Evolutionary conservation across 208 protist species (phyloP).

Genomic region (Trichomonas vaginalis): DNA sequence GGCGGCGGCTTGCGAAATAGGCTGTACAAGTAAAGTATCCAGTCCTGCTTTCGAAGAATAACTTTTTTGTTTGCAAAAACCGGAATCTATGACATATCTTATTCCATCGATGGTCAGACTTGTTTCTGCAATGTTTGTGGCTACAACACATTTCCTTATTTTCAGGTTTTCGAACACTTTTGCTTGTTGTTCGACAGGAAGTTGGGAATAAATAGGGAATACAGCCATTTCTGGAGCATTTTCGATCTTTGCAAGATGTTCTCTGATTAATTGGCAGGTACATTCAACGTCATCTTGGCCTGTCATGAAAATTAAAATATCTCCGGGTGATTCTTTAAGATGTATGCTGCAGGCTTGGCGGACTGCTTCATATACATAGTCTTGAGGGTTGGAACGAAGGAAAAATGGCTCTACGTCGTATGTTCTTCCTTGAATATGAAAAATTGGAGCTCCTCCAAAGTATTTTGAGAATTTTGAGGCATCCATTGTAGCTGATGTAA

Average conservation of each 20-base stretch:
- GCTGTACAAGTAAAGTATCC: conserved; percentile 57
- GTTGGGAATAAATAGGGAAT: conserved; percentile 71
- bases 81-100: conserved; percentile 69
- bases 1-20: conserved; percentile 80
- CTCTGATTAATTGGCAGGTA: conserved; percentile 42
- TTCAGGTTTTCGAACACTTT: conserved; percentile 38
- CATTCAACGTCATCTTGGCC: conserved; percentile 93
- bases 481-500: conserved; percentile 98
- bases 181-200: conserved; percentile 63
- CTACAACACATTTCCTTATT: conserved; percentile 85
- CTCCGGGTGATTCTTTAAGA: conserved; percentile 57
- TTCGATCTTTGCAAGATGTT: conserved; percentile 22
- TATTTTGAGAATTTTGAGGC: conserved; percentile 68
- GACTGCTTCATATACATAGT: conserved; percentile 32
- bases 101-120: conserved; percentile 91
- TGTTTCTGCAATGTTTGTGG: conserved; percentile 98
- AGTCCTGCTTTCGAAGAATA: conserved; percentile 18
- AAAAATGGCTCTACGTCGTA: conserved; percentile 54
- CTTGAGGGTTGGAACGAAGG: neutral
- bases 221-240: conserved; percentile 48
- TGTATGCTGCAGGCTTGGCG: conserved; percentile 41
- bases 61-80: conserved; percentile 92
- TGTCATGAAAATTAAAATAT: conserved; percentile 99
- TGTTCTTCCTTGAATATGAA: conserved; percentile 78
- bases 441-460: conserved; percentile 71